Evolutionary conservation across 1,139 yeast genomes (phyloP).

Genomic region (Saccharomycopsis hybrid): DNA sequence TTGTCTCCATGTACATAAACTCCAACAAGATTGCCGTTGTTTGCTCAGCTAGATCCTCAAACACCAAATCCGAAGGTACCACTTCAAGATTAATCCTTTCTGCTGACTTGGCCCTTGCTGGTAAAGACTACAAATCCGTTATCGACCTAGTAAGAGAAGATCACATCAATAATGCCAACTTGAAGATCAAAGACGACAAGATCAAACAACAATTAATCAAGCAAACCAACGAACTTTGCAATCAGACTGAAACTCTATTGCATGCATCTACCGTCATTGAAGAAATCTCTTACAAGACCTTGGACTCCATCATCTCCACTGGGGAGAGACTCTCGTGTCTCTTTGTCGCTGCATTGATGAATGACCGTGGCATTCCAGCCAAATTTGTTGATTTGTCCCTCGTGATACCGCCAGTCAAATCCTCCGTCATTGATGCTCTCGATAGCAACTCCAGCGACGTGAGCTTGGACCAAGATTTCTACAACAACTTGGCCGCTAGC

Average conservation of each 20-base stretch:
- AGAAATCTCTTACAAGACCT: slow-evolving; percentile 81
- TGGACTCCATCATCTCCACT: slow-evolving; percentile 84
- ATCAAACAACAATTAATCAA: slow-evolving; percentile 44
- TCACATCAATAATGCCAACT: slow-evolving; percentile 69
- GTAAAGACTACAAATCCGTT: slow-evolving; percentile 42
- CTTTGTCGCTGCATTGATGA: slow-evolving; percentile 79
- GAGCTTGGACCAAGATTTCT: slow-evolving; percentile 63
- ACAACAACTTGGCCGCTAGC: slow-evolving; percentile 51
- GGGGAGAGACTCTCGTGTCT: slow-evolving; percentile 92
- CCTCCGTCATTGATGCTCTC: slow-evolving; percentile 4
- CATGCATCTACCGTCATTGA: slow-evolving; percentile 89
- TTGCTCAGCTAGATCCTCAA: slow-evolving; percentile 89
- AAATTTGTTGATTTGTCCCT: slow-evolving; percentile 73
- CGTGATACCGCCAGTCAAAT: slow-evolving; percentile 51
- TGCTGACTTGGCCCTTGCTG: slow-evolving; percentile 65
- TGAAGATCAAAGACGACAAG: slow-evolving; percentile 39
- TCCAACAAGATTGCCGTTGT: slow-evolving; percentile 83
- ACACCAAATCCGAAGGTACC: slow-evolving; percentile 91
- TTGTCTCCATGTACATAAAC: slow-evolving; percentile 59
- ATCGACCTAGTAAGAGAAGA: slow-evolving; percentile 66
- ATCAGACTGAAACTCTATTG: slow-evolving; percentile 59
- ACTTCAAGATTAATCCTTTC: slow-evolving; percentile 77
- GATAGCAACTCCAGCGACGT: slow-evolving; percentile 36
- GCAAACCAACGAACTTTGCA: slow-evolving; percentile 60
- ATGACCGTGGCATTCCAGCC: slow-evolving; percentile 73